Base-by-base conservation (phyloP, 441 rosid species). In the Adansonia grandidieri region DNA sequence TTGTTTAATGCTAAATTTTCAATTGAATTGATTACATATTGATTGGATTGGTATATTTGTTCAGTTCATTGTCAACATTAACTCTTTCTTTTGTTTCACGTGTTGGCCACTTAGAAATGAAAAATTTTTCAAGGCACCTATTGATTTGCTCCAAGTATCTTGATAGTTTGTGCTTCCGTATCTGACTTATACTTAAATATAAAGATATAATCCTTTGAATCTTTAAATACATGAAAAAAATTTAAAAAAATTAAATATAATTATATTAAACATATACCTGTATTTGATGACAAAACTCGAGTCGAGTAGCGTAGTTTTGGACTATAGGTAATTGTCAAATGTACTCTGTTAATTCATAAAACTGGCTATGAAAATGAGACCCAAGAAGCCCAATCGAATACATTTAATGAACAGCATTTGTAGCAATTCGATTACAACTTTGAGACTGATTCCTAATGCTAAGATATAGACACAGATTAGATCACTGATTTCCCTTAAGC, bases 391-490 rank as follows among this genome's bases (percentile, higher is more conserved):
- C 65, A 61, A 22, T 6, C 19, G 20, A 56, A 17, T 20, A 58
- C 24, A 19, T 17, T 42, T 5, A 42, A 42, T 42, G 45, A 47
- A 47, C 50, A 47, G 50, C 2, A 47, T 47, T 47, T 2, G 2
- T 47, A 71, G 44, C 40, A 53, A 54, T 57, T 56, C 11, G 51
- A 47, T 17, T 45, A 7, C 9, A 7, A 37, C 40, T 42, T 72
- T 75, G 57, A 64, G 51, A 73, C 78, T 80, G 24, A 82, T 86
- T 73, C 73, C 86, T 81, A 79, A 61, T 14, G 70, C 86, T 82
- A 76, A 80, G 66, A 71, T 74, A 83, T 86, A 76, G 85, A 88
- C 77, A 74, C 22, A 37, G 71, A 74, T 80, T 78, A 64, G 64
- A 79, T 53, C 45, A 62, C 74, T 80, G 51, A 48, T 76, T 66